These are phyloP conservation scores for Castanospermum australe DNA, from an alignment of 306 rosid species.

Conservation along the genomic window DNA sequence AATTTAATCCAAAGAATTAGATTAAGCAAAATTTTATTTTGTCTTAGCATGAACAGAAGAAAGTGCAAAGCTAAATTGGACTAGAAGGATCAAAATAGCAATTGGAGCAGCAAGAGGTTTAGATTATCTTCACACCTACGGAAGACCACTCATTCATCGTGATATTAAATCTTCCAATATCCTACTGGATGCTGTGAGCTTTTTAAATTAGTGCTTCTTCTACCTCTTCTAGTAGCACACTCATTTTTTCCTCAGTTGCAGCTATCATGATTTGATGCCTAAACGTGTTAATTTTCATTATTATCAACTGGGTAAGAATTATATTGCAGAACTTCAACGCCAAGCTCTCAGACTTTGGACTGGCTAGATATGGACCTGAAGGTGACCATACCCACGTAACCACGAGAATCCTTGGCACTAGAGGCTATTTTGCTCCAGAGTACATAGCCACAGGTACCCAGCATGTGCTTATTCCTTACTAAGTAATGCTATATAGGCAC, in stretches of 20 bases:
- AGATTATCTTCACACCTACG: slow-evolving; percentile 45
- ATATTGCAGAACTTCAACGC: slow-evolving; percentile 35
- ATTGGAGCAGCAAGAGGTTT: slow-evolving; percentile 51
- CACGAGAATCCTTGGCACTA: slow-evolving; percentile 50
- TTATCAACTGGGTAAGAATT: neutral
- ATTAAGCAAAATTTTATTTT: neutral
- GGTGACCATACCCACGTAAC: slow-evolving; percentile 28
- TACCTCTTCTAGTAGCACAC: neutral
- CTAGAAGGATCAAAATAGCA: slow-evolving; percentile 53
- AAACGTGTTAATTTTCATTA: neutral
- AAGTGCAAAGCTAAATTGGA: slow-evolving; percentile 31
- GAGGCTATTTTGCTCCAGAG: slow-evolving; percentile 49
- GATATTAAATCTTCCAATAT: slow-evolving; percentile 58
- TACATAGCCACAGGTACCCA: slow-evolving; percentile 41
- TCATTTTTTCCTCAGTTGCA: neutral
- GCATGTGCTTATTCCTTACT: neutral
- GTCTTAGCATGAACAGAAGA: slow-evolving; percentile 22
- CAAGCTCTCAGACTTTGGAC: slow-evolving; percentile 55
- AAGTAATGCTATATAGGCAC: neutral
- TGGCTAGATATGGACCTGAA: slow-evolving; percentile 49
- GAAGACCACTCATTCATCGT: slow-evolving; percentile 50
- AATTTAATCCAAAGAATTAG: neutral
- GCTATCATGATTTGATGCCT: neutral
- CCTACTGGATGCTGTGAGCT: slow-evolving; percentile 53
- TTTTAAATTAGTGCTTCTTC: neutral